phyloP scores from a whole-genome alignment of 345 rosid genomes.

The Combretum micranthum region DNA sequence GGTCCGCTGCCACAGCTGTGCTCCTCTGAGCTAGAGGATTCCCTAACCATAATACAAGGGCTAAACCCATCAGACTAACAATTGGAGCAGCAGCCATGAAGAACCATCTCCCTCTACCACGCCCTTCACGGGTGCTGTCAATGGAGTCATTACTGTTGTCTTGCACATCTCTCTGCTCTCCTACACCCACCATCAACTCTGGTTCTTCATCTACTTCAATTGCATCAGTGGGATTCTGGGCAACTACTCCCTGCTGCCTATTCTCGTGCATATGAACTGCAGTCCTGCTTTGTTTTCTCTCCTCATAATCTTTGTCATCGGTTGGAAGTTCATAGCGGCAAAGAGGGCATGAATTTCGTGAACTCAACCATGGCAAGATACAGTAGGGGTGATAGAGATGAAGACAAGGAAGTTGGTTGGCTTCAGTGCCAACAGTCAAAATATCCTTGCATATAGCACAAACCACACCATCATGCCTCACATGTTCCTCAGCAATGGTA shows the following conservation, averaged over 20 bases:
- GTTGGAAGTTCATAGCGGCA: constrained; percentile 92
- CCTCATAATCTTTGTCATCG: constrained; percentile 79
- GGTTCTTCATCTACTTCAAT: constrained; percentile 28
- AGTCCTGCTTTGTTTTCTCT: constrained; percentile 33
- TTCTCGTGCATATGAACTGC: constrained; percentile 22
- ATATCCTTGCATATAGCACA: constrained; percentile 94
- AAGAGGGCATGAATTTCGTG: constrained; percentile 89
- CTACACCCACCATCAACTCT: constrained; percentile 15
- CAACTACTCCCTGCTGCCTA: constrained; percentile 32
- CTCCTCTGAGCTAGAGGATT: constrained; percentile 40
- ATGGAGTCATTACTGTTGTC: constrained; percentile 15
- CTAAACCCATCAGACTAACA: constrained; percentile 68
- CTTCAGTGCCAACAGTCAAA: constrained; percentile 45
- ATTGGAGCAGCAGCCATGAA: constrained; percentile 78
- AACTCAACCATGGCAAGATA: constrained; percentile 78
- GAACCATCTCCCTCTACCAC: constrained; percentile 66
- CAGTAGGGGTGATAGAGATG: constrained; percentile 76
- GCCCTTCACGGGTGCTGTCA: constrained; percentile 13
- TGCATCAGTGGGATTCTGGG: constrained; percentile 39
- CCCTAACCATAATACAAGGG: constrained; percentile 59
- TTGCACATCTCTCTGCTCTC: constrained; percentile 18
- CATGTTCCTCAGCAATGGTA: constrained; percentile 36
- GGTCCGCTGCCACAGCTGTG: constrained; percentile 11
- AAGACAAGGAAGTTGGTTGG: constrained; percentile 73
- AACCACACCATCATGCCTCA: constrained; percentile 34